Evolutionary conservation across 1,139 yeast species (phyloP), one percentile per base, ranked within the genome.

Genomic region (Pneumocystis sp.): DNA sequence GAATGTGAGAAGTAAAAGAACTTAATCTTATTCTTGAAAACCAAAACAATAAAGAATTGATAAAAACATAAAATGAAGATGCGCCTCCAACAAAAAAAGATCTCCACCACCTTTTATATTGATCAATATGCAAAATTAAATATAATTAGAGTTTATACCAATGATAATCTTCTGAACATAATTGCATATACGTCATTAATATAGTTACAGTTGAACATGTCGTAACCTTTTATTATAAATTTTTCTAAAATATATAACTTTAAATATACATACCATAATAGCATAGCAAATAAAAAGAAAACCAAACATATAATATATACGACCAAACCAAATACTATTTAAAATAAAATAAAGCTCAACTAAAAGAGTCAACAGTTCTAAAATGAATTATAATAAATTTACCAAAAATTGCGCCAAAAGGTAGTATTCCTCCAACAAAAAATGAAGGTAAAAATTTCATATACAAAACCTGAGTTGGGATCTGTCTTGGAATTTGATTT

Each of bases 221-320:
- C 71, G 87, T 73, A 19, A 89, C 78, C 62, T 63, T 39, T 12
- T 21, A 19, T 39, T 21, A 31, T 59, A 8, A 59, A 40, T 42
- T 4, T 39, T 19, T 37, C 19, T 10, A 1, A 7, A n/a, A 59
- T 59, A 7, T 15, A 50, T 10, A 25, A 25, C 21, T 21, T 25
- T 12, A 15, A 50, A 10, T 21, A 29, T 15, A 42, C 44, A 34
- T 57, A 50, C 64, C 89, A 90, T 87, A 73, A 93, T 80, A 34
- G 87, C 70, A 74, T 89, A 85, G 72, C 97, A 90, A 77, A 91
- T 84, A 76, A 93, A 89, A 72, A 93, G 80, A 80, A 93, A 93
- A 31, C 98, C 98, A 80, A 93, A 93, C 97, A 93, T 93, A 79
- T 91, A 93, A 79, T 85, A 93, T 69, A 93, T 85, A 75, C 89